Base-by-base conservation (phyloP, 441 rosid species). In the Erodium texanum region DNA sequence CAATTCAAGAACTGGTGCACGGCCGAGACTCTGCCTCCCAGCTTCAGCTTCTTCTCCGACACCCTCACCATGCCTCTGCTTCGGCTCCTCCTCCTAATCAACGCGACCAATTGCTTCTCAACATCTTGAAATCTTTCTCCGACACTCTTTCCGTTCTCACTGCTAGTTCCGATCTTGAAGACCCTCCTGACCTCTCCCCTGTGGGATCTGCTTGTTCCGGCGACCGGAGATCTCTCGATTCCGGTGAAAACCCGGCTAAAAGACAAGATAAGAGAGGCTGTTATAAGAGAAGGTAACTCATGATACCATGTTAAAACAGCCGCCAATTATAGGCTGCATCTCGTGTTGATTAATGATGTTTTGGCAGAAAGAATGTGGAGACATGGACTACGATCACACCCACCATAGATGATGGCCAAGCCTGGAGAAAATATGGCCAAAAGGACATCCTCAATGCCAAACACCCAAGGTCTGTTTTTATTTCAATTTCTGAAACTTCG, bases 371-470 rank as follows among this genome's bases (percentile, higher is more conserved):
- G 77, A 66, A 36, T 62, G 76, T 78, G 18, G 70, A 78, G 15
- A 68, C 89, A 65, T 67, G 84, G 83, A 72, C 72, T 5, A 54
- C 34, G 22, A 77, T 76, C 22, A 76, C 85, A 24, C 48, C 81
- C 24, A 24, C 75, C 7, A 9, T 8, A 8, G 85, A 84, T 14
- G 98, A 92, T 24, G 75, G 74, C 66, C 80, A 78, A 68, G 80
- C 88, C 19, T 92, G 98, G 98, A 88, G 98, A 63, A 92, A 92
- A 69, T 92, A 92, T 66, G 98, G 98, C 9, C 96, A 89, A 68
- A 92, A 92, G 64, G 78, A 67, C 66, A 92, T 92, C 64, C 89
- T 89, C 67, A 83, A 92, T 71, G 65, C 93, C 61, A 82, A 79
- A 66, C 67, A 80, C 66, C 91, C 93, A 38, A 89, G 98, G 98